These are phyloP conservation scores for Quercus engelmannii DNA, from an alignment of 306 rosid species.

Conservation along the genomic window DNA sequence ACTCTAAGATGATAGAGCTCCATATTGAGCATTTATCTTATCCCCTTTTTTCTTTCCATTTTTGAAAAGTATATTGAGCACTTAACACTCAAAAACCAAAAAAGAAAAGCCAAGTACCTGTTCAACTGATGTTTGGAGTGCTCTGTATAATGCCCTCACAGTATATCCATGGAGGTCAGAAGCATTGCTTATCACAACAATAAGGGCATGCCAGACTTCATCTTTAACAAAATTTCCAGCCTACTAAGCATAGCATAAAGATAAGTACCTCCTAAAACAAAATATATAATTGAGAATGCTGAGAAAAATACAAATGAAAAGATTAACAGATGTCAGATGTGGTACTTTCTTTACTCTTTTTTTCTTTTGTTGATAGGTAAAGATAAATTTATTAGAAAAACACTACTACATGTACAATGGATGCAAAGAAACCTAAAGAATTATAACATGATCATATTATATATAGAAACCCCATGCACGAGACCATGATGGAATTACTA, in stretches of 20 bases:
- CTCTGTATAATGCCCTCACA: slow-evolving; percentile 80
- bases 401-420: too few species aligned
- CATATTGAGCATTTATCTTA: slow-evolving; percentile 17
- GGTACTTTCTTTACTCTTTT: background rate
- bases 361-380: too few species aligned
- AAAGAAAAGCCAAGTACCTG: slow-evolving; percentile 57
- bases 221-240: slow-evolving; percentile 99
- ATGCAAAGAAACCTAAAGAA: too few species aligned
- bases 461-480: too few species aligned
- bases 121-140: slow-evolving; percentile 71
- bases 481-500: too few species aligned
- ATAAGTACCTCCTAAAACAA: slow-evolving; percentile 40
- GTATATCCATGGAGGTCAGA: slow-evolving; percentile 96
- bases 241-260: slow-evolving; percentile 76
- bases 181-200: slow-evolving; percentile 90
- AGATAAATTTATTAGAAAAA: too few species aligned
- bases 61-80: background rate
- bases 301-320: background rate
- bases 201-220: slow-evolving; percentile 91
- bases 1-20: slow-evolving; percentile 16
- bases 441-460: too few species aligned
- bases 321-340: background rate
- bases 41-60: background rate
- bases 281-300: slow-evolving; percentile 7
- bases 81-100: slow-evolving; percentile 1